These are phyloP conservation scores for Penicillium sp. DNA, from an alignment of 2,329 filamentous ascomycete genomes.

Conservation along the genomic window DNA sequence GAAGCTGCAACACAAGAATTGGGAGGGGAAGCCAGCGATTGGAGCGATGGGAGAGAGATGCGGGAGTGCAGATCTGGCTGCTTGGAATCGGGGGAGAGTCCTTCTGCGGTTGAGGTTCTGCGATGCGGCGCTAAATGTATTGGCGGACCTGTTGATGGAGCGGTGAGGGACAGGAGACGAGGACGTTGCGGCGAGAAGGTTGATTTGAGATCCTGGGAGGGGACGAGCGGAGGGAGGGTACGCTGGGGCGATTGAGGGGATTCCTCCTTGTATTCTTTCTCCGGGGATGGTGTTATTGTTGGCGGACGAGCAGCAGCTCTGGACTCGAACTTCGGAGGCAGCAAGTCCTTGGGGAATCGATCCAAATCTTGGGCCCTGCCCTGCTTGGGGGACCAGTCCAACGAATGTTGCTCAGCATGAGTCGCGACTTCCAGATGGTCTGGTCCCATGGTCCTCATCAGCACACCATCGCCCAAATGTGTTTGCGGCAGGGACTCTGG, in stretches of 20 bases:
- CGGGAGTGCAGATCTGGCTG: constrained; percentile 19
- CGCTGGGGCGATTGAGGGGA: background rate
- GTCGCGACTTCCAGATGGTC: constrained; percentile 65
- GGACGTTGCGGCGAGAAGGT: background rate
- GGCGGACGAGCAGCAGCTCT: background rate
- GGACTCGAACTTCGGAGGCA: background rate
- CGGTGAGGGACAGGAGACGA: constrained; percentile 5
- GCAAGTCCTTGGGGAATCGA: background rate
- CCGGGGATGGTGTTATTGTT: background rate
- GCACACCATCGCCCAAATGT: constrained; percentile 60
- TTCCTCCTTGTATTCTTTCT: background rate
- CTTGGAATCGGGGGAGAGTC: constrained; percentile 33
- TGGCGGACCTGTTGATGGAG: background rate
- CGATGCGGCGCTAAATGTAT: background rate
- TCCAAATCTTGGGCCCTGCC: background rate
- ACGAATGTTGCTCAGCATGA: constrained; percentile 54
- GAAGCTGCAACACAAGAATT: constrained; percentile 33
- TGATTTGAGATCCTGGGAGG: background rate
- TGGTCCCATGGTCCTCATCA: constrained; percentile 65
- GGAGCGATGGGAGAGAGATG: constrained; percentile 41
- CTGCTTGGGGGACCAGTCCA: constrained; percentile 29
- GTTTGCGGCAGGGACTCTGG: constrained; percentile 40
- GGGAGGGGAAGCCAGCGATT: constrained; percentile 41
- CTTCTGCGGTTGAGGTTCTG: constrained; percentile 4
- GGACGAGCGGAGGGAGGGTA: constrained; percentile 1